Percentiles rank a stretch among this genome's conserved stretches.
phyloP scores from a whole-genome alignment of 176 grass and related monocot genomes.

The Pontederia paniculata region DNA sequence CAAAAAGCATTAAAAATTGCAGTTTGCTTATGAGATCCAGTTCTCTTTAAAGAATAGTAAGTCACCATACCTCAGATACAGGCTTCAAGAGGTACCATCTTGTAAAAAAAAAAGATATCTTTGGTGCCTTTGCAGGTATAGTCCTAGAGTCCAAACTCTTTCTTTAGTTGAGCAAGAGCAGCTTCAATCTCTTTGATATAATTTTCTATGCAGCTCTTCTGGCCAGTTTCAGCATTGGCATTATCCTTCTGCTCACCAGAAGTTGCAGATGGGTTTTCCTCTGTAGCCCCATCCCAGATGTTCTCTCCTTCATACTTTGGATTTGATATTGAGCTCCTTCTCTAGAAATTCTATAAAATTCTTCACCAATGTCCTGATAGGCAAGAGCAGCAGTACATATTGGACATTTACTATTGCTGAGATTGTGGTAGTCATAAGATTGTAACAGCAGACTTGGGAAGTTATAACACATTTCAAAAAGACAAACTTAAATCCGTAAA shows the following conservation, averaged over 20 bases:
- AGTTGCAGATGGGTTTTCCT: slow-evolving; percentile 3
- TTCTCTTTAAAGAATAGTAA: too few relatives aligned
- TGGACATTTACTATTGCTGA: background rate
- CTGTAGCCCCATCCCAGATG: slow-evolving; percentile 10
- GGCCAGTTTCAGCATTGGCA: slow-evolving; percentile 3
- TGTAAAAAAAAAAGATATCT: too few relatives aligned
- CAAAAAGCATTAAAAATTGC: too few relatives aligned
- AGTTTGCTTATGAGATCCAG: too few relatives aligned
- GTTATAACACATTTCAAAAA: too few relatives aligned
- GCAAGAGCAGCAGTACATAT: background rate
- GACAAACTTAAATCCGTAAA: too few relatives aligned
- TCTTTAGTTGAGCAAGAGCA: slow-evolving; percentile 70
- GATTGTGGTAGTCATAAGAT: slow-evolving; percentile 3
- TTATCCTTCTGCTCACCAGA: background rate
- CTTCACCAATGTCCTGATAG: slow-evolving; percentile 70
- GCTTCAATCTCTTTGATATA: slow-evolving; percentile 65
- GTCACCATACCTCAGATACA: too few relatives aligned
- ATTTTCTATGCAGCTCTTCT: slow-evolving; percentile 30
- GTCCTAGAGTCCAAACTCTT: slow-evolving; percentile 55
- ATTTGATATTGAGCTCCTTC: slow-evolving; percentile 65
- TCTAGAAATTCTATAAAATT: slow-evolving; percentile 81
- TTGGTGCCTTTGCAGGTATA: background rate
- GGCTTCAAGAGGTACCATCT: too few relatives aligned
- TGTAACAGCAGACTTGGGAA: too few relatives aligned
- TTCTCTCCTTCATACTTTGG: slow-evolving; percentile 5